Base-by-base conservation (phyloP, 2,329 filamentous ascomycete species). In the Trichothecium roseum region DNA sequence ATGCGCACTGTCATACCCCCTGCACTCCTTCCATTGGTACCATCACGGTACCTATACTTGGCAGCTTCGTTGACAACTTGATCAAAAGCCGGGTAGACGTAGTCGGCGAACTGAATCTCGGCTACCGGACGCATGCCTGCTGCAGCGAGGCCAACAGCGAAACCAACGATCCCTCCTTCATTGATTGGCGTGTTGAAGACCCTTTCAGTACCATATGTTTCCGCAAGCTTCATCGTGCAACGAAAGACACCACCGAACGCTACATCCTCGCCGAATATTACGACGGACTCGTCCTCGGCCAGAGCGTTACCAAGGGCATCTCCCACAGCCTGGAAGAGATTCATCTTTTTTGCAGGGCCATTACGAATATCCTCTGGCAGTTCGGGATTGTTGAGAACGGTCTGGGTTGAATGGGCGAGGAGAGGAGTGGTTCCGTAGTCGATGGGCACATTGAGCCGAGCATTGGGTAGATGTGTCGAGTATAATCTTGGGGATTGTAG, bases 151-250 rank as follows among this genome's bases (percentile, higher is more conserved):
- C 91, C 91, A 45, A 96, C 87, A 9, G 81, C 91, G 52, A 96
- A 96, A 0, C 91, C 91, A 40, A 93, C 73, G 45, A 98, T 89
- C 2, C 89, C 91, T 59, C 96, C 91, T 55, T 98, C 91, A 24
- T 81, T 85, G 46, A 98, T 62, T 1, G 91, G 91, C 14, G 88
- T 96, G 60, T 98, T 96, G 69, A 98, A 98, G 24, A 98, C 88
- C 38, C 91, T 72, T 39, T 91, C 83, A 3, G 76, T 72, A 8
- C 91, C 91, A 55, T 91, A 94, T 37, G 85, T 85, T 42, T 87
- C 83, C 22, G 86, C 78, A 13, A 98, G 70, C 48, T 88, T 85
- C 78, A 91, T 89, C 22, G 85, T 89, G 60, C 87, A 95, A 38
- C 91, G 75, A 53, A 98, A 98, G 13, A 98, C 91, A 36, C 91